Conservation (phyloP, 2,329 filamentous ascomycete genomes). For the Monosporascus cannonballus region DNA sequence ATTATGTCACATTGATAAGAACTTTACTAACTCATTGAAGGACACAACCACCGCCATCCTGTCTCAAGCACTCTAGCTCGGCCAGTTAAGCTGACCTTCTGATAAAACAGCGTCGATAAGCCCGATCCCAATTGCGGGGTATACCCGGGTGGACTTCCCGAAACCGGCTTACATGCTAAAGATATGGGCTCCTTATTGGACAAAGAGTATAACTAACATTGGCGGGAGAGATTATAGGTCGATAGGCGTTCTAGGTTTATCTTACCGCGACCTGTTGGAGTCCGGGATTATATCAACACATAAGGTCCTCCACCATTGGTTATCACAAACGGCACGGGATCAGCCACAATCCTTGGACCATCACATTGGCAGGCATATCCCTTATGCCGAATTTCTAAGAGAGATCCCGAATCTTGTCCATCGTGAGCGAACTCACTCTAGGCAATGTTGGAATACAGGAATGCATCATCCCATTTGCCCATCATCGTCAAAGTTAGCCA, state of each 20-base stretch:
- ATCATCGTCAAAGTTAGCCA: too few species aligned
- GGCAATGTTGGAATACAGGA: not conserved
- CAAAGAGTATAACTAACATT: slow-evolving; percentile 2
- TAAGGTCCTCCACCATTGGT: not conserved
- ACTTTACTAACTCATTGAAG: not conserved
- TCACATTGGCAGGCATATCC: not conserved
- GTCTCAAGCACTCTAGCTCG: slow-evolving; percentile 4
- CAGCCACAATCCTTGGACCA: not conserved
- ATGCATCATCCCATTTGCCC: too few species aligned
- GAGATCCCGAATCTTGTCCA: not conserved
- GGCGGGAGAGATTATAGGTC: not conserved
- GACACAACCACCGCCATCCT: not conserved
- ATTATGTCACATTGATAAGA: not conserved
- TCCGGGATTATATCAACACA: not conserved
- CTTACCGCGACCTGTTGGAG: not conserved
- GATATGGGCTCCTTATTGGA: slow-evolving; percentile 3
- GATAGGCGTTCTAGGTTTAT: not conserved
- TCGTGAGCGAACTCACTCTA: not conserved
- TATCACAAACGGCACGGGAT: not conserved
- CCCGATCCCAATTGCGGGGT: slow-evolving; percentile 18
- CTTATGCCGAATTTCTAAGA: not conserved
- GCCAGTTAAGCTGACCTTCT: not conserved
- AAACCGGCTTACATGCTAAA: slow-evolving; percentile 15
- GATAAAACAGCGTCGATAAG: slow-evolving; percentile 10
- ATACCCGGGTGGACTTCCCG: slow-evolving; percentile 19